These are phyloP conservation scores for Sarocladium strictum DNA, from an alignment of 2,329 filamentous ascomycete species.

Conservation along the genomic window DNA sequence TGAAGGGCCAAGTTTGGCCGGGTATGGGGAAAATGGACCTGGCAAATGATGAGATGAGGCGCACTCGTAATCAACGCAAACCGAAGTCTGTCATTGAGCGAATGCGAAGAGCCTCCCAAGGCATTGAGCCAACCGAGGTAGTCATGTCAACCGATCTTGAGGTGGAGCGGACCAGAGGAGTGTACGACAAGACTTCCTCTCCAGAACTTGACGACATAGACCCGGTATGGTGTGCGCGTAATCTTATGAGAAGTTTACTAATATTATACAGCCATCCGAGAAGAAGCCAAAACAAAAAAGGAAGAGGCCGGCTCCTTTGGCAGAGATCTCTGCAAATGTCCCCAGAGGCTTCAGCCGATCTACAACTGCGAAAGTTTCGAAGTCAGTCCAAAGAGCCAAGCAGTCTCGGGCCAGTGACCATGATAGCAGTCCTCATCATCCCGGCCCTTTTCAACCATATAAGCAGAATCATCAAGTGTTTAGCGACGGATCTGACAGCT, in stretches of 20 bases:
- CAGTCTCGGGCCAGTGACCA: background rate
- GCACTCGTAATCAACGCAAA: constrained; percentile 74
- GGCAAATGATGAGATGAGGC: constrained; percentile 65
- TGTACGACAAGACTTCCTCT: constrained; percentile 49
- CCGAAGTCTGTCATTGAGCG: constrained; percentile 62
- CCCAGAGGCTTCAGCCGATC: constrained; percentile 15
- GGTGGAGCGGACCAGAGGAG: constrained; percentile 46
- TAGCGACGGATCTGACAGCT: background rate
- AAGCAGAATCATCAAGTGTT: background rate
- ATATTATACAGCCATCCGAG: constrained; percentile 11
- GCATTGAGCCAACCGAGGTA: constrained; percentile 58
- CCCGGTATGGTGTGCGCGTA: constrained; percentile 31
- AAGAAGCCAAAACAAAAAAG: constrained; percentile 24
- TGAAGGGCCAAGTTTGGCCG: constrained; percentile 70
- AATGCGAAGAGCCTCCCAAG: constrained; percentile 58
- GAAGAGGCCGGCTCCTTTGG: constrained; percentile 24
- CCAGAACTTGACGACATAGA: constrained; percentile 31
- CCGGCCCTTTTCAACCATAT: background rate
- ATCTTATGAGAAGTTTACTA: background rate
- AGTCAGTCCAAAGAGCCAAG: background rate
- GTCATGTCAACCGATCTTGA: constrained; percentile 52
- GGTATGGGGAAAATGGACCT: constrained; percentile 81
- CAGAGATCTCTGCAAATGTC: constrained; percentile 29
- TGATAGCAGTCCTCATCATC: background rate
- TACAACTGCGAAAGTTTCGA: background rate